Conservation (phyloP, 2,329 filamentous ascomycete species). For the Penicillium polonicum region DNA sequence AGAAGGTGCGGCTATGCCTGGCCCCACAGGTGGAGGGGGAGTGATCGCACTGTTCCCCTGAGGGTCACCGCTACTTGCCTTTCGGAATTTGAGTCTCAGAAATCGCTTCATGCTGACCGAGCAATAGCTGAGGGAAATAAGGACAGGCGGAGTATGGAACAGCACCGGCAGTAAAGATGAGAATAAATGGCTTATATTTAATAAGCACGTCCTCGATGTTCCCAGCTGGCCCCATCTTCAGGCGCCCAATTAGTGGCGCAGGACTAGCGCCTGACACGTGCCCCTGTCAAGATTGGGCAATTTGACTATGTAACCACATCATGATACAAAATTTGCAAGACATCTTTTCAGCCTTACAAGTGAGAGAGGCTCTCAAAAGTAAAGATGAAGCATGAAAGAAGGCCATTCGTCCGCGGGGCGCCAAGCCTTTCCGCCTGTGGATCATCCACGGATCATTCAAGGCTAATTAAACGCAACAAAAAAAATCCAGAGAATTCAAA, state of each 20-base stretch:
- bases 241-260: not conserved
- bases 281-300: not conserved
- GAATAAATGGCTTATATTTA: not conserved
- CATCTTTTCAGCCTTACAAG: not conserved
- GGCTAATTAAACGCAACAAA: not conserved
- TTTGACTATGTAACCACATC: not conserved
- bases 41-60: not conserved
- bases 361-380: not conserved
- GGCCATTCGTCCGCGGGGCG: not conserved
- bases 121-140: not conserved
- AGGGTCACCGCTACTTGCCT: not conserved
- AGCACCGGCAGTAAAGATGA: not conserved
- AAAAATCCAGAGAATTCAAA: not conserved
- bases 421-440: not conserved
- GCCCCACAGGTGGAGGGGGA: not conserved
- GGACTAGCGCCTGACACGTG: not conserved
- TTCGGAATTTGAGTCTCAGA: not conserved
- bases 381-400: not conserved
- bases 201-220: not conserved
- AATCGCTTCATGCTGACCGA: not conserved
- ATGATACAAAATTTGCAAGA: not conserved
- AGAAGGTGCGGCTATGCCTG: not conserved
- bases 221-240: not conserved
- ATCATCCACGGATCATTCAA: no score
- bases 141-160: no score